phyloP scores from a whole-genome alignment of 2,329 filamentous ascomycete species.

The Neonectria punicea region DNA sequence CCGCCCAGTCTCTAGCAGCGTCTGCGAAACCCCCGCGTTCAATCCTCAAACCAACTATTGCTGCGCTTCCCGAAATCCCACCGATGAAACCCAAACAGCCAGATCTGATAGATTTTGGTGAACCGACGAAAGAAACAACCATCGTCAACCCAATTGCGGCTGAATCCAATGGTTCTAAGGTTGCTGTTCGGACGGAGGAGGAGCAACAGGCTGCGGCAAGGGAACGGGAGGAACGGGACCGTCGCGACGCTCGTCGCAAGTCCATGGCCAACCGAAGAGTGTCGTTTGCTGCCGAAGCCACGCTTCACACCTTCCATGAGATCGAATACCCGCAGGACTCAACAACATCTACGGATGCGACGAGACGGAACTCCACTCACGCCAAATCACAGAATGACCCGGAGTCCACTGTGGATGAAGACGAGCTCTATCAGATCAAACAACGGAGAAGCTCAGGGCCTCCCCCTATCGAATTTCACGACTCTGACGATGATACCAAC shows the following conservation, averaged over 20 bases:
- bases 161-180: conserved; percentile 59
- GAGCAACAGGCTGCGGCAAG: conserved; percentile 76
- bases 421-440: conserved; percentile 67
- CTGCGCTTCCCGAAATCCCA: conserved; percentile 73
- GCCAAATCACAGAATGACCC: conserved; percentile 50
- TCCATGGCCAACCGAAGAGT: conserved; percentile 93
- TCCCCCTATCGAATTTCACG: conserved; percentile 72
- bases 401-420: conserved; percentile 73
- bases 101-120: conserved; percentile 33
- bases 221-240: conserved; percentile 77
- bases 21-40: conserved; percentile 68
- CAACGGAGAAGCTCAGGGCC: conserved; percentile 73
- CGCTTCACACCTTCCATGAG: conserved; percentile 95
- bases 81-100: conserved; percentile 61
- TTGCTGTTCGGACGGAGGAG: conserved; percentile 75
- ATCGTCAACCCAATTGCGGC: conserved; percentile 30
- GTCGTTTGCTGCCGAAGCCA: conserved; percentile 97
- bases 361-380: conserved; percentile 71
- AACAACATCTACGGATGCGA: conserved; percentile 81
- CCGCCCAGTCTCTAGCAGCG: conserved; percentile 64
- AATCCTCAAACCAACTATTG: conserved; percentile 84
- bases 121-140: conserved; percentile 22
- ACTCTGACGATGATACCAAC: conserved; percentile 72
- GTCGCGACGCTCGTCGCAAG: conserved; percentile 89
- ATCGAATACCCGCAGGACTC: conserved; percentile 90